Evolutionary conservation across 148 eudicot species (phyloP).

Genomic region (Camellia japonica): DNA sequence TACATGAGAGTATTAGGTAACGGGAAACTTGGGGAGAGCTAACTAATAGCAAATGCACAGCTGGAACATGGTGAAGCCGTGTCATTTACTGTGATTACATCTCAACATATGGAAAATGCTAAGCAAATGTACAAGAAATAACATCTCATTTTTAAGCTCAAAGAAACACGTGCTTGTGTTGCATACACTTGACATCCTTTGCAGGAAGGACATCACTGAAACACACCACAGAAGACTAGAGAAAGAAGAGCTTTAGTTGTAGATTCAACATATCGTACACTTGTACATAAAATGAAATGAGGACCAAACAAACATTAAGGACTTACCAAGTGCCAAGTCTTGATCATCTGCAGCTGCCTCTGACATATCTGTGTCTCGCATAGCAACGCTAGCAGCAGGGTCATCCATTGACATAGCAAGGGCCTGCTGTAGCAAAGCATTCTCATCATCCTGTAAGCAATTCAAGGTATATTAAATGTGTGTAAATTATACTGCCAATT

Average conservation of each 20-base stretch:
- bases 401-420: slow-evolving; percentile 99
- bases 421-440: slow-evolving; percentile 89
- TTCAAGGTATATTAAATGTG: neutral
- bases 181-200: neutral
- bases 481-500: neutral
- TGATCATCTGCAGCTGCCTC: slow-evolving; percentile 84
- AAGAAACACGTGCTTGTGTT: neutral
- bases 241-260: neutral
- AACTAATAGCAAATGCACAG: too few relatives aligned
- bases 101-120: neutral
- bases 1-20: too few relatives aligned
- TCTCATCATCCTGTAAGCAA: slow-evolving; percentile 82
- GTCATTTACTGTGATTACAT: too few relatives aligned
- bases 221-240: neutral
- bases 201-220: neutral
- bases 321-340: slow-evolving; percentile 83
- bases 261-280: neutral
- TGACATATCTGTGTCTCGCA: slow-evolving; percentile 79
- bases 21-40: too few relatives aligned
- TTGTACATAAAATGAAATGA: neutral
- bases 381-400: slow-evolving; percentile 53
- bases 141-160: neutral
- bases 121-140: neutral
- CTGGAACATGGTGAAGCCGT: too few relatives aligned
- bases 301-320: slow-evolving; percentile 1